phyloP scores from a whole-genome alignment of 2,329 filamentous ascomycete genomes.

The Falciphora oryzae region DNA sequence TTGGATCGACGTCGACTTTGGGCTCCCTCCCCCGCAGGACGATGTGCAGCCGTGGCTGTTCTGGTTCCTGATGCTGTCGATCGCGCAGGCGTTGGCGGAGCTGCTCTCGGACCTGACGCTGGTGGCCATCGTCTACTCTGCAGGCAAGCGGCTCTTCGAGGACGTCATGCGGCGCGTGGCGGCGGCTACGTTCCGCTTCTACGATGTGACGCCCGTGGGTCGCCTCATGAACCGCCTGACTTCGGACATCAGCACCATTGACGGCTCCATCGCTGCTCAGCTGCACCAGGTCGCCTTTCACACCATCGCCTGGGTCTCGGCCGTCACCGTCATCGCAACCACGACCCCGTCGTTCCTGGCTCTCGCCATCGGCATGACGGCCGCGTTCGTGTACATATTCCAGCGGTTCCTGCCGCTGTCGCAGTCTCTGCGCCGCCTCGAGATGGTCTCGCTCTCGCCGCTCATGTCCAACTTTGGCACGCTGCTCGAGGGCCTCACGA shows the following conservation, averaged over 20 bases:
- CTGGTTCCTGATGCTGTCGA: slow-evolving; percentile 61
- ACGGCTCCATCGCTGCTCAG: slow-evolving; percentile 74
- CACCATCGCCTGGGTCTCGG: slow-evolving; percentile 64
- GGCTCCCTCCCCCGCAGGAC: slow-evolving; percentile 59
- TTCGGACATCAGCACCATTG: slow-evolving; percentile 82
- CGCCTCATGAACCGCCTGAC: slow-evolving; percentile 89
- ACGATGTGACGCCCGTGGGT: slow-evolving; percentile 84
- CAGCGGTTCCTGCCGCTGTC: slow-evolving; percentile 73
- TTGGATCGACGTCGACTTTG: slow-evolving; percentile 25
- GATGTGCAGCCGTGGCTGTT: slow-evolving; percentile 71
- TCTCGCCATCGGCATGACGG: slow-evolving; percentile 63
- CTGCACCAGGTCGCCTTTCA: slow-evolving; percentile 67
- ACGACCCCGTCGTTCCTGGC: slow-evolving; percentile 72
- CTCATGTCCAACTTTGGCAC: slow-evolving; percentile 91
- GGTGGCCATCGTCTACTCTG: slow-evolving; percentile 71
- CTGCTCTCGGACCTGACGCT: slow-evolving; percentile 60
- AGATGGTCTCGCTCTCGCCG: slow-evolving; percentile 84
- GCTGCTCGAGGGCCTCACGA: slow-evolving; percentile 77
- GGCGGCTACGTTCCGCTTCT: slow-evolving; percentile 80
- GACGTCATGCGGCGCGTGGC: slow-evolving; percentile 68
- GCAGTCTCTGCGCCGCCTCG: slow-evolving; percentile 74
- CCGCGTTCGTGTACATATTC: slow-evolving; percentile 69
- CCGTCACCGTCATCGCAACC: slow-evolving; percentile 70
- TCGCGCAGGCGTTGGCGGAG: slow-evolving; percentile 53
- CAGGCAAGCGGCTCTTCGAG: slow-evolving; percentile 69